Evolutionary conservation across 148 eudicot genomes (phyloP), one percentile per base, ranked within the genome.

Genomic region (Fagopyrum esculentum): DNA sequence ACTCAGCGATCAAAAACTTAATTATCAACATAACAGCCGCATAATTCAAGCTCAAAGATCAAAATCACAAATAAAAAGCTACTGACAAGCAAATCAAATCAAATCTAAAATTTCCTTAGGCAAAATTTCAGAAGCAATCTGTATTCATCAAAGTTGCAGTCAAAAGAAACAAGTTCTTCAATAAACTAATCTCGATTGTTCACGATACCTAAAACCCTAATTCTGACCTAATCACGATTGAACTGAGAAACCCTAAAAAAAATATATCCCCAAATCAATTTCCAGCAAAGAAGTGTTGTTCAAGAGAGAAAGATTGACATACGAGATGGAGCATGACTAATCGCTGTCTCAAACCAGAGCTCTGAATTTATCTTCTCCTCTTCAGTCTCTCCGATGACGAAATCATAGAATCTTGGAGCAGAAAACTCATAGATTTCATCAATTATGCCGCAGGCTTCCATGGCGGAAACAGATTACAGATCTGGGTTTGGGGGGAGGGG

Each of bases 251-350:
- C 47, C 17, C 19, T 44, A 66, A 50, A 16, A 15, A 16, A 9
- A 35, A 35, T n/a, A n/a, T n/a, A n/a, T 35, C 40, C 40, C 47
- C 19, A 26, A 46, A 15, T 45, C 52, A 76, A 35, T 30, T 59
- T 35, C 29, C 15, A 76, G 22, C 45, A 30, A 17, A 63, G 43
- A 3, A 71, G 45, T 47, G 6, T 46, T 68, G 49, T 2, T 60
- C 17, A 74, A 69, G 43, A 9, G 9, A 69, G 77, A 52, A 70
- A 43, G 49, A 64, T 15, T 29, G 7, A 43, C 93, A 45, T 85
- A 94, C 97, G 98, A 6, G 96, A 91, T 69, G 98, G 98, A 47
- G 96, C 97, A 63, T 86, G 74, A 80, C 87, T 81, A 13, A 81
- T 81, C 46, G 89, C 81, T 7, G 84, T 80, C 26, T 91, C 93